Percentiles rank a stretch among this genome's conserved stretches.
Evolutionary conservation across 176 grass and related monocot species (phyloP).

Genomic region (Aegilops tauschii): DNA sequence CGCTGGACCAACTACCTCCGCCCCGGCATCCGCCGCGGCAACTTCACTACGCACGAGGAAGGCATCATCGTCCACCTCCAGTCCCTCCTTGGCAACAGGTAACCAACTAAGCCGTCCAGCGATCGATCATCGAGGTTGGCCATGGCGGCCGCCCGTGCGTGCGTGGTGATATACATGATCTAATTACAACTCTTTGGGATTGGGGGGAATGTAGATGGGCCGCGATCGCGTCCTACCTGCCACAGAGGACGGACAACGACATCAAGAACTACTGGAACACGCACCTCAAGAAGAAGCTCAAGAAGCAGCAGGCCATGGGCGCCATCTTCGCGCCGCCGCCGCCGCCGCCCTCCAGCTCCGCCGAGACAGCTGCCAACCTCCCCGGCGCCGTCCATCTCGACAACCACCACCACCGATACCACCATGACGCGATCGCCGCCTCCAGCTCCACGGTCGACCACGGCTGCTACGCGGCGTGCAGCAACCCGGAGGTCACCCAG

Average conservation of each 20-base stretch:
- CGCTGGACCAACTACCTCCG: slow-evolving; percentile 89
- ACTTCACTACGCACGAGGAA: slow-evolving; percentile 78
- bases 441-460: not conserved
- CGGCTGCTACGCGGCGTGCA: not conserved
- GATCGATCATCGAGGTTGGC: not conserved
- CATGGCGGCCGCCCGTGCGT: not conserved
- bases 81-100: slow-evolving; percentile 71
- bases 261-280: slow-evolving; percentile 99
- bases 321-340: slow-evolving; percentile 23
- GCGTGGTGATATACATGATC: not conserved
- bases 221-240: slow-evolving; percentile 81
- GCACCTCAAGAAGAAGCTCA: slow-evolving; percentile 89
- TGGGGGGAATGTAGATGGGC: slow-evolving; percentile 51
- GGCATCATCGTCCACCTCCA: slow-evolving; percentile 84
- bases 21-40: slow-evolving; percentile 66
- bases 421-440: not conserved
- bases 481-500: not conserved
- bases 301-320: slow-evolving; percentile 47
- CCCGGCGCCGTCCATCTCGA: not conserved
- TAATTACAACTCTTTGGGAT: not conserved
- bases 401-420: not conserved
- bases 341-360: not conserved
- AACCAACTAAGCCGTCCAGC: not conserved
- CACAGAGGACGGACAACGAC: slow-evolving; percentile 85
- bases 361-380: not conserved